Conservation (phyloP, 2,329 filamentous ascomycete species). For the Helminthosporium solani region DNA sequence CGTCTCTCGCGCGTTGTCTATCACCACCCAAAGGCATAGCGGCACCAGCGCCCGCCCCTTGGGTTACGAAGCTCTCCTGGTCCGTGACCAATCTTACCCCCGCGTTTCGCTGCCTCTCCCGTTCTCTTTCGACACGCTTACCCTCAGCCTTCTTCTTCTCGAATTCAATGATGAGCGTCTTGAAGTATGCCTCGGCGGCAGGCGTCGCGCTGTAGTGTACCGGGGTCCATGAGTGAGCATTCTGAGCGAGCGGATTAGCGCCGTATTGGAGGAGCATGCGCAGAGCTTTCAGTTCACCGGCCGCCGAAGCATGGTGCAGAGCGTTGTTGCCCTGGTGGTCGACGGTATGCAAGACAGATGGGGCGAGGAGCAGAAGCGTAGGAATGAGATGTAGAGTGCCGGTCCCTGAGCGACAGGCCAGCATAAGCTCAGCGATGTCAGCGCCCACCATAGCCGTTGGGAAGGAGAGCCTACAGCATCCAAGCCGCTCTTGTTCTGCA, state of each 20-base stretch:
- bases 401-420: slow-evolving; percentile 39
- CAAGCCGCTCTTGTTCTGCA: slow-evolving; percentile 66
- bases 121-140: slow-evolving; percentile 31
- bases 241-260: slow-evolving; percentile 70
- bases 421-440: slow-evolving; percentile 38
- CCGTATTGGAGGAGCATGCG: slow-evolving; percentile 76
- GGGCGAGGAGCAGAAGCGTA: slow-evolving; percentile 35
- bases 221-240: slow-evolving; percentile 78
- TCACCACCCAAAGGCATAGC: slow-evolving; percentile 11
- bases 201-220: slow-evolving; percentile 80
- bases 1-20: slow-evolving; percentile 33
- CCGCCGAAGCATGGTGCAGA: slow-evolving; percentile 80
- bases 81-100: slow-evolving; percentile 41
- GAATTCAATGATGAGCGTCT: slow-evolving; percentile 70
- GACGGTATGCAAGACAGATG: slow-evolving; percentile 34
- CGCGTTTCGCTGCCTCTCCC: slow-evolving; percentile 33
- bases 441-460: neutral
- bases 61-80: slow-evolving; percentile 20
- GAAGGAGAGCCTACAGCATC: slow-evolving; percentile 58
- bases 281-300: slow-evolving; percentile 75
- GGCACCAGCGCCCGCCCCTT: slow-evolving; percentile 7
- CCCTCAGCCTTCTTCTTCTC: slow-evolving; percentile 60
- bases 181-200: slow-evolving; percentile 82
- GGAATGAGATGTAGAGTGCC: slow-evolving; percentile 48
- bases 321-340: slow-evolving; percentile 82